Base-by-base conservation (phyloP, 257 asterid species). In the Solanum commersonii region DNA sequence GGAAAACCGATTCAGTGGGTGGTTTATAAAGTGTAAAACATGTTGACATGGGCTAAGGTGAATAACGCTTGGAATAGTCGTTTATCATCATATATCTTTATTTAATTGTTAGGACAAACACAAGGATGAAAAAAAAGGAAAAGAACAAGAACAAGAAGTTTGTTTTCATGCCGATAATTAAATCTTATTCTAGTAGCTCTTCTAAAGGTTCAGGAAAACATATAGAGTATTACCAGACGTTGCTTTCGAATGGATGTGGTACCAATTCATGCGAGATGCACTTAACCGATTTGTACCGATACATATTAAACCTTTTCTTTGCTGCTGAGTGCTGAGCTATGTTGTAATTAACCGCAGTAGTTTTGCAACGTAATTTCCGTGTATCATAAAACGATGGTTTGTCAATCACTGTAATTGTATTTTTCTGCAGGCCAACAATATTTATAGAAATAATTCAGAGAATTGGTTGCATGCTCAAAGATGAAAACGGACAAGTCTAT, bases 381-480 rank as follows among this genome's bases (percentile, higher is more conserved):
- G 23, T 25, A n/a, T 7, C 27, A 23, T 6, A 23, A 5, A 23
- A 37, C 8, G 56, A 40, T 40, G 10, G 11, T 78, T 42, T 25
- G 63, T n/a, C 63, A 42, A 77, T 44, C 16, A 40, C 4, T 15
- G 15, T 35, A 15, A 14, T 46, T 87, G 85, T 5, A 11, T 88
- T 89, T 89, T 79, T 49, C 86, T 84, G 60, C 93, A 95, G 98
- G 93, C 99, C 98, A 52, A 96, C 99, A 4, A 91, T 97, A 82
- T 97, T 97, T 90, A 90, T 97, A 74, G 99, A 97, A 94, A 96
- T 97, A 59, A 96, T 96, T 72, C 98, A 97, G 90, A 95, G 99
- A 90, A 86, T 96, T 1, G 98, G 99, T 71, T 97, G 99, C 95
- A 95, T 97, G 98, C 86, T 92, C 38, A 89, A 93, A 92, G 96